These are phyloP conservation scores for Apiosordaria backusii DNA, from an alignment of 495 filamentous ascomycete genomes.

Conservation along the genomic window DNA sequence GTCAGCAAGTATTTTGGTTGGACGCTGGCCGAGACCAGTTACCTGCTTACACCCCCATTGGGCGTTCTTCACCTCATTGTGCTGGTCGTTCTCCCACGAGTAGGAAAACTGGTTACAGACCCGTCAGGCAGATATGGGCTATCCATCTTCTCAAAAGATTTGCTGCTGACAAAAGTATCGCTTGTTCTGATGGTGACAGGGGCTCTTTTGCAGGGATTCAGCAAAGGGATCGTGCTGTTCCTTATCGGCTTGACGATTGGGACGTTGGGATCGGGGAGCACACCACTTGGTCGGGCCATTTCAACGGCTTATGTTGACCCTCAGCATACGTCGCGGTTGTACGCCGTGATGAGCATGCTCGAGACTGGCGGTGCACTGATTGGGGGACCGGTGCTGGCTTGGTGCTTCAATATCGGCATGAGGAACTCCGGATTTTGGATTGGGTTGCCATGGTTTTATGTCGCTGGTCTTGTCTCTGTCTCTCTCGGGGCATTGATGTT, in stretches of 20 bases:
- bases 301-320: slow-evolving; percentile 51
- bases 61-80: slow-evolving; percentile 50
- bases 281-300: slow-evolving; percentile 43
- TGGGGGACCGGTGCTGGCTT: slow-evolving; percentile 51
- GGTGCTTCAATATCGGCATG: slow-evolving; percentile 51
- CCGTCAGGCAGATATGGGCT: slow-evolving; percentile 30
- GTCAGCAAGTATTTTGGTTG: slow-evolving; percentile 55
- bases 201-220: slow-evolving; percentile 23
- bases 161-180: slow-evolving; percentile 49
- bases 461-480: slow-evolving; percentile 41
- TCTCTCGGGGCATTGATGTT: slow-evolving; percentile 40
- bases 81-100: slow-evolving; percentile 46
- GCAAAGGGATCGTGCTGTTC: slow-evolving; percentile 51
- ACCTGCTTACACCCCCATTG: slow-evolving; percentile 49
- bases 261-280: slow-evolving; percentile 52
- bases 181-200: slow-evolving; percentile 38
- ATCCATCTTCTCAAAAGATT: slow-evolving; percentile 48
- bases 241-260: slow-evolving; percentile 52
- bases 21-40: slow-evolving; percentile 53
- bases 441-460: slow-evolving; percentile 54
- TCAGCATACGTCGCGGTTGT: slow-evolving; percentile 54
- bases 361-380: slow-evolving; percentile 53
- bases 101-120: slow-evolving; percentile 37
- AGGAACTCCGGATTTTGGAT: slow-evolving; percentile 49
- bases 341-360: slow-evolving; percentile 54